Base-by-base conservation (phyloP, 176 grass and related monocot species). In the Juncus inflexus region DNA sequence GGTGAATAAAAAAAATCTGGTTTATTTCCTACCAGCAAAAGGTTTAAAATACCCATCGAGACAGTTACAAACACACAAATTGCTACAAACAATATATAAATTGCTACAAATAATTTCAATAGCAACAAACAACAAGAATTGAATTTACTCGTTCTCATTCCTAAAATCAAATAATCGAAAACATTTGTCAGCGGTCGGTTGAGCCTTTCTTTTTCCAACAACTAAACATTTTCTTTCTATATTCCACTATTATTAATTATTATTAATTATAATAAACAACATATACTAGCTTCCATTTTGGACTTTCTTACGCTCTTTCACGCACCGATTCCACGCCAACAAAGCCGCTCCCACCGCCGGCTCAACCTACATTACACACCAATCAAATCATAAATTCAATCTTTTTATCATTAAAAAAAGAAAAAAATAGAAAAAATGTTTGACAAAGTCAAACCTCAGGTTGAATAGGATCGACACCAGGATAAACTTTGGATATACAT, bases 321-420 rank as follows among this genome's bases (percentile, higher is more conserved):
- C 58, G 42, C 74, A 74, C 72, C 74, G 74, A 42, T 78, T 76
- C 83, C 71, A 84, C 42, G 88, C 94, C 50, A 99, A 74, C 19
- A 99, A 80, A 42, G 94, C 94, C 19, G 94, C 88, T 37, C 94
- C 94, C 35, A 92, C 67, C 41, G 94, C 94, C 38, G 94, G 94
- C 55, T 99, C 94, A 35, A 99, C 82, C 92, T 97, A 67, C 56
- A 57, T 12, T 35, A 66, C 3, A 35, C 7, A 43, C 12, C 52
- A 7, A 52, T 40, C 38, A 36, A 50, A 9, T 14, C 49, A 14
- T 52, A 58, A 38, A 50, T 65, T 55, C 59, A 36, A 50, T 37
- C 16, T 52, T 42, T 9, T 15, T 16, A 12, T 12, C 64, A 53
- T 69, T 47, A 4, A 19, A n/a, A 45, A 12, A 57, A 65, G 54